These are phyloP conservation scores for Reticulascus tulasneorum DNA, from an alignment of 2,329 filamentous ascomycete species.

Conservation along the genomic window DNA sequence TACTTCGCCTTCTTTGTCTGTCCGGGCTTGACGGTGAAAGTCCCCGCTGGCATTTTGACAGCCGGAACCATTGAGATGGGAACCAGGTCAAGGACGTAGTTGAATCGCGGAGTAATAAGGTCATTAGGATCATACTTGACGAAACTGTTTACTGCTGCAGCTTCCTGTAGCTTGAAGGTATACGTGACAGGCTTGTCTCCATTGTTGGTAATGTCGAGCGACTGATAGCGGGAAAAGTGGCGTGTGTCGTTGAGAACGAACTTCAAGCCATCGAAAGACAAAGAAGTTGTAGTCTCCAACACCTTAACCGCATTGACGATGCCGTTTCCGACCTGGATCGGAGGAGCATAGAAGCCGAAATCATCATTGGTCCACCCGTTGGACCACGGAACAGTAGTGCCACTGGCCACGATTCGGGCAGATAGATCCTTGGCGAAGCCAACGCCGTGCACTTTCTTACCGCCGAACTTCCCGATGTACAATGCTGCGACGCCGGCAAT, in stretches of 20 bases:
- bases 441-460: constrained; percentile 23
- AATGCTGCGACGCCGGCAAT: constrained; percentile 36
- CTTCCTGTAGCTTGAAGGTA: constrained; percentile 21
- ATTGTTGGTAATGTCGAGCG: constrained; percentile 8
- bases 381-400: constrained; percentile 18
- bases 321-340: background rate
- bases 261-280: constrained; percentile 15
- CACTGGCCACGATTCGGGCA: constrained; percentile 27
- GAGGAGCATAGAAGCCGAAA: constrained; percentile 8
- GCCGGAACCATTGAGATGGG: constrained; percentile 4
- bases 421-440: constrained; percentile 19
- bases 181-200: constrained; percentile 24
- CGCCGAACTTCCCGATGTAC: constrained; percentile 25
- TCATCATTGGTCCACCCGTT: background rate
- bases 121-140: background rate
- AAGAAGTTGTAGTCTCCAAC: background rate
- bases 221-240: constrained; percentile 24
- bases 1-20: constrained; percentile 9
- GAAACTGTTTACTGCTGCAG: no score
- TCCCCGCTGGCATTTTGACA: constrained; percentile 1
- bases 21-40: constrained; percentile 20
- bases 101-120: no score
- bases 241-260: constrained; percentile 40
- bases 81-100: constrained; percentile 12
- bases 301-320: background rate